phyloP scores from a whole-genome alignment of 169 alveolate genomes.

The Eimeria praecox region DNA sequence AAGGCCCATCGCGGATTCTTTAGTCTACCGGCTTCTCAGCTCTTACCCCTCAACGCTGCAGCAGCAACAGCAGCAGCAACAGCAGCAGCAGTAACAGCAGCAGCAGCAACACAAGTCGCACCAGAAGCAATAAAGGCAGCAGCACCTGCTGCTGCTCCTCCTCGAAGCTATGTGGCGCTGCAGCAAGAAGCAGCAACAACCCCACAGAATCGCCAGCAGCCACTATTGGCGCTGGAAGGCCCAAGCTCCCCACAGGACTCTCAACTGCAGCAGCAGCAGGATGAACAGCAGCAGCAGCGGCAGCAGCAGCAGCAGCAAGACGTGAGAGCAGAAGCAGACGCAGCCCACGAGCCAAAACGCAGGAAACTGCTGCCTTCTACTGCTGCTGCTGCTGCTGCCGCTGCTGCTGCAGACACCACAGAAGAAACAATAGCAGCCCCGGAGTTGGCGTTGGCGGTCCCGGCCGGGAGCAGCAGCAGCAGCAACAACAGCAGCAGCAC shows the following conservation, averaged over 20 bases:
- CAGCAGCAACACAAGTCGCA: neutral
- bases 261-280: slow-evolving; percentile 32
- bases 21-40: slow-evolving; percentile 44
- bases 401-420: neutral
- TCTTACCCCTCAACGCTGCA: neutral
- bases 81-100: neutral
- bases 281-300: slow-evolving; percentile 23
- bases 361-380: neutral
- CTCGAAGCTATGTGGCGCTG: neutral
- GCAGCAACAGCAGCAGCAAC: neutral
- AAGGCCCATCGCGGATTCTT: neutral
- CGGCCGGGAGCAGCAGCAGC: neutral
- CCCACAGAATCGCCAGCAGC: neutral
- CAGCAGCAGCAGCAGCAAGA: slow-evolving; percentile 36
- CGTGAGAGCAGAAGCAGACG: neutral
- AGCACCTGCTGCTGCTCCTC: neutral
- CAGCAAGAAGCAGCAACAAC: neutral
- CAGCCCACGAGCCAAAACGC: slow-evolving; percentile 26
- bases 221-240: neutral
- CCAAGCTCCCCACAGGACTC: neutral
- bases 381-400: neutral
- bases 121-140: slow-evolving; percentile 9
- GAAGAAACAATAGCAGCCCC: slow-evolving; percentile 20
- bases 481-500: slow-evolving; percentile 36
- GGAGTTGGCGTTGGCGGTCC: neutral